A percentile compares a stretch with the other conserved stretches of the same genome.
These are phyloP conservation scores for Ramalina intermedia DNA, from an alignment of 495 filamentous ascomycete species.

Conservation along the genomic window DNA sequence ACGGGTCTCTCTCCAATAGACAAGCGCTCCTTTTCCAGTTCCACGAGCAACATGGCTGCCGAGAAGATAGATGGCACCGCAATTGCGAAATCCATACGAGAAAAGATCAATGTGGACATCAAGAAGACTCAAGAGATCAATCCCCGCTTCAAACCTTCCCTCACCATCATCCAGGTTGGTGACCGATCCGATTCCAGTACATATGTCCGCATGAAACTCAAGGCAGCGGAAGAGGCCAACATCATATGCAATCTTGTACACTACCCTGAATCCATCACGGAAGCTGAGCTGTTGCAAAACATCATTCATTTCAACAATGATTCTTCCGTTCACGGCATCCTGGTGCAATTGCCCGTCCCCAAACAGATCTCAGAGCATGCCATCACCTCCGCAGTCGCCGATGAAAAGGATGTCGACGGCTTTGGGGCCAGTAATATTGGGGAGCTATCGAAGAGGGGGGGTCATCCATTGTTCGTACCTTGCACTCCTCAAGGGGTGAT, in stretches of 20 bases:
- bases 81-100: conserved; percentile 80
- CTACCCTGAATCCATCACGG: conserved; percentile 65
- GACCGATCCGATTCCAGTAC: conserved; percentile 89
- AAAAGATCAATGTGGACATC: conserved; percentile 64
- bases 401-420: conserved; percentile 95
- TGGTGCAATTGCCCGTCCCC: conserved; percentile 86
- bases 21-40: conserved; percentile 33
- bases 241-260: conserved; percentile 77
- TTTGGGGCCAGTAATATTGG: conserved; percentile 90
- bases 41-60: conserved; percentile 53
- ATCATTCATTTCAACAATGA: conserved; percentile 78
- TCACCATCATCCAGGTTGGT: conserved; percentile 93
- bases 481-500: conserved; percentile 97
- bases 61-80: conserved; percentile 90
- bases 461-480: conserved; percentile 71
- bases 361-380: conserved; percentile 76
- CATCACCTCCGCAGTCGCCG: conserved; percentile 77
- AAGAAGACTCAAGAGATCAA: conserved; percentile 64
- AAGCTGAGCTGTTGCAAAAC: conserved; percentile 70
- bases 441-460: conserved; percentile 87
- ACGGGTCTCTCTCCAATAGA: neutral
- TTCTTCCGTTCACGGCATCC: conserved; percentile 72
- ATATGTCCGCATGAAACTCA: conserved; percentile 99
- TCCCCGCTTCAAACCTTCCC: conserved; percentile 70
- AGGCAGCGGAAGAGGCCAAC: conserved; percentile 87